Base-by-base conservation (phyloP, 179 eudicot species). In the Spinacia oleracea region DNA sequence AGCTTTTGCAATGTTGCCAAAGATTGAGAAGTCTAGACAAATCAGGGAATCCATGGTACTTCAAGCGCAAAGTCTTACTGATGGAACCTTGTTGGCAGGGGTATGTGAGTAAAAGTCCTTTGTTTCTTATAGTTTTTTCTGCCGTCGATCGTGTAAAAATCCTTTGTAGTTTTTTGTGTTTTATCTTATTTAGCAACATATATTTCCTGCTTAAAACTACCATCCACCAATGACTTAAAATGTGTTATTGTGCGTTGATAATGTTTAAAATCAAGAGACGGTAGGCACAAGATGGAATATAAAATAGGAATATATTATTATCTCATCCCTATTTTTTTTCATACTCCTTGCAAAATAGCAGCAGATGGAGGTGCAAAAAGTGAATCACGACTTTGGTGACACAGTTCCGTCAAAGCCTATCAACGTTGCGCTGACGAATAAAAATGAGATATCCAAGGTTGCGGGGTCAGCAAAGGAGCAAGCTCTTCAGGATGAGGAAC, bases 1-100 rank as follows among this genome's bases (percentile, higher is more conserved):
- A 81, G 98, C 99, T 75, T 90, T 89, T n/a, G 77, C 89, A 58
- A 90, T 96, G 96, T 72, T 89, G 66, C 89, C 92, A 12, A 96
- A 91, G 86, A 85, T 92, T 90, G 99, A 92, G 81, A 91, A 92
- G 85, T 96, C 99, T 72, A 89, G 89, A 83, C 86, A 91, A 77
- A 80, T 80, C 64, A 91, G 94, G 86, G 90, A 87, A 35, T 71
- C 94, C 45, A 89, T 93, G 93, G 98, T 86, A 38, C 83, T 82
- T 81, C 86, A 93, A 83, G 94, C 92, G 64, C 86, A 88, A 78
- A 88, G 84, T 78, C 76, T 84, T 83, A 71, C 78, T 77, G 77
- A 91, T 23, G 96, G 84, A 60, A 87, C 91, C n/a, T 72, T 85
- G 46, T 74, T 85, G 72, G 89, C 93, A 25, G 92, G 91, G 78